Evolutionary conservation across 164 flowering plant species (phyloP).

Genomic region (Umbilicus rupestris): DNA sequence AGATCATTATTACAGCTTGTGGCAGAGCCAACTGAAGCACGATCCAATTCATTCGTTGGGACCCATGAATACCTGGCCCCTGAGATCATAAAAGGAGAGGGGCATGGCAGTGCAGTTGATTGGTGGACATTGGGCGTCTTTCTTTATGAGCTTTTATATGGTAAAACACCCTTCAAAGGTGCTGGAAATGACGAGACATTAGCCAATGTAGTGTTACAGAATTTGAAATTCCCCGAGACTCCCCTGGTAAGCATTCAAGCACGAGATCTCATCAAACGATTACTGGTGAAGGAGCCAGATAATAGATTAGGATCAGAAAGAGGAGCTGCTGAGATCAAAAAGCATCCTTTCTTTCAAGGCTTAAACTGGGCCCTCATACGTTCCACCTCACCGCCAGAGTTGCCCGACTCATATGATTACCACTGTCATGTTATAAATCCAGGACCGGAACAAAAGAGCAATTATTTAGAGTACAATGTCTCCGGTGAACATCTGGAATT

Average conservation of each 20-base stretch:
- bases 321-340: conserved; percentile 13
- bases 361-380: conserved; percentile 13
- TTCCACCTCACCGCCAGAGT: conserved; percentile 7
- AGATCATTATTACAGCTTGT: conserved; percentile 26
- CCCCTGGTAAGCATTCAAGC: conserved; percentile 13
- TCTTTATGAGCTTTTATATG: conserved; percentile 31
- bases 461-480: not conserved
- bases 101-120: conserved; percentile 35
- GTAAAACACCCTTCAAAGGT: conserved; percentile 21
- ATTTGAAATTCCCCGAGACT: conserved; percentile 9
- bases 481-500: conserved; percentile 3
- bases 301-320: conserved; percentile 12
- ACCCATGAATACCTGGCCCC: conserved; percentile 36
- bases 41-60: conserved; percentile 36
- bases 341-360: conserved; percentile 12
- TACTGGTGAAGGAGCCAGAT: conserved; percentile 13
- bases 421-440: not conserved
- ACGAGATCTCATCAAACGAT: conserved; percentile 12
- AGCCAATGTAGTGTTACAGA: conserved; percentile 13
- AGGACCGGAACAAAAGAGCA: not conserved
- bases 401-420: conserved; percentile 7
- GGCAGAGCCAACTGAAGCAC: conserved; percentile 32
- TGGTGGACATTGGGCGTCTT: conserved; percentile 38
- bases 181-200: conserved; percentile 13
- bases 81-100: no score